Base-by-base conservation (phyloP, 2,329 filamentous ascomycete genomes). In the Thelonectria discophora region DNA sequence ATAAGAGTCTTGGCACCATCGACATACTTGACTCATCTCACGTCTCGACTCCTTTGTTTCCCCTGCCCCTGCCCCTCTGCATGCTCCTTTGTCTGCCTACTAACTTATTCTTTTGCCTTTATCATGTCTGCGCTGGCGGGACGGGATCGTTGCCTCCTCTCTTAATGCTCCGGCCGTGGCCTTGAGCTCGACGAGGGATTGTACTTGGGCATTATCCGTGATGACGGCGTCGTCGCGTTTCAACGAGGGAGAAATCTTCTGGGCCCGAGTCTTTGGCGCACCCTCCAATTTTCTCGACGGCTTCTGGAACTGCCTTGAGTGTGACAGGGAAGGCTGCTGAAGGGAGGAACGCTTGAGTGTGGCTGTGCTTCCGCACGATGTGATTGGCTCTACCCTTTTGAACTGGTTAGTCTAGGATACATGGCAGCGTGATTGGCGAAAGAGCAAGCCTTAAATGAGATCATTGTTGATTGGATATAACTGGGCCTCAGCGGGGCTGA, bases 361-460 rank as follows among this genome's bases (percentile, higher is more conserved):
- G 47, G 60, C 55, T 56, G 37, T 57, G 56, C 56, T 32, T 11
- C 34, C 24, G 24, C 34, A 21, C 15, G 17, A 12, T 18, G 20
- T 66, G 58, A 66, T 64, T 67, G 63, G 60, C 21, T 17, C 40
- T 17, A n/a, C 21, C 17, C 6, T 30, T 37, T n/a, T 15, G 56
- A 63, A 18, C 50, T 30, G 42, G 39, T 47, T 21, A 40, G 43
- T 49, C 39, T 54, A 55, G 46, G 49, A 34, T 47, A 43, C 24
- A 18, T 48, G 49, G 53, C 15, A 30, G n/a, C 34, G 13, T 69
- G 66, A 70, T 68, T 71, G 68, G 68, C 39, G 50, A 37, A 55
- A 15, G 27, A 20, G 64, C 49, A 62, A 56, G 40, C 56, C 65
- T 51, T 62, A 60, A 61, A 58, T 61, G 52, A 62, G 52, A 21